Base-by-base conservation (phyloP, 2,329 filamentous ascomycete genomes). In the Calonectria montana region DNA sequence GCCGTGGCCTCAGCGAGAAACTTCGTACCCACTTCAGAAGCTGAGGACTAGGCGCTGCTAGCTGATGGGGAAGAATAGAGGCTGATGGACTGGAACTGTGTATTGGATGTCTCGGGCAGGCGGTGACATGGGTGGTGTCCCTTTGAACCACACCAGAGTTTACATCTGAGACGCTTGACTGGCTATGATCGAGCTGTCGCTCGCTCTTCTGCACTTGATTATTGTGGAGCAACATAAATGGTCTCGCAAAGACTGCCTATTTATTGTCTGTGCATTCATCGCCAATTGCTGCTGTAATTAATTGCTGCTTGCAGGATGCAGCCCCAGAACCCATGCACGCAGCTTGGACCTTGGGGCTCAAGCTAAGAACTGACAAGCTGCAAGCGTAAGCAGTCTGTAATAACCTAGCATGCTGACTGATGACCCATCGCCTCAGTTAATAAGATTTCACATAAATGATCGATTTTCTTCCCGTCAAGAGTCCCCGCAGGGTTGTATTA, bases 311-410 rank as follows among this genome's bases (percentile, higher is more conserved):
- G 53, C 8, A 23, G 53, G 31, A 37, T 59, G 53, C 53, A 39
- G 53, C 31, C 53, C 18, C 23, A 57, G 31, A 39, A 59, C 53
- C 53, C 31, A 59, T 59, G 53, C 53, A 39, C 31, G 16, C 13
- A 39, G 31, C 35, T 37, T 37, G 53, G 31, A 39, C 31, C 35
- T 31, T 35, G 35, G 41, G 53, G 21, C 53, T 59, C 29, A 39
- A 23, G 48, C 67, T 27, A 39, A 59, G 59, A 57, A 39, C n/a
- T 23, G 48, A 53, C 55, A 50, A 16, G 35, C n/a, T 37, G 67
- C 62, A 70, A 35, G 12, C n/a, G 68, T 67, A 66, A 70, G 68
- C 68, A 53, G 27, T 70, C 63, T 37, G 68, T 70, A 64, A 70
- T 47, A 47, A 61, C 27, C 18, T 37, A 21, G 47, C 43, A 50